A percentile compares a stretch with the other conserved stretches of the same genome.
Conservation (phyloP, 108 stramenopile species). For the Thalassiosira profunda region DNA sequence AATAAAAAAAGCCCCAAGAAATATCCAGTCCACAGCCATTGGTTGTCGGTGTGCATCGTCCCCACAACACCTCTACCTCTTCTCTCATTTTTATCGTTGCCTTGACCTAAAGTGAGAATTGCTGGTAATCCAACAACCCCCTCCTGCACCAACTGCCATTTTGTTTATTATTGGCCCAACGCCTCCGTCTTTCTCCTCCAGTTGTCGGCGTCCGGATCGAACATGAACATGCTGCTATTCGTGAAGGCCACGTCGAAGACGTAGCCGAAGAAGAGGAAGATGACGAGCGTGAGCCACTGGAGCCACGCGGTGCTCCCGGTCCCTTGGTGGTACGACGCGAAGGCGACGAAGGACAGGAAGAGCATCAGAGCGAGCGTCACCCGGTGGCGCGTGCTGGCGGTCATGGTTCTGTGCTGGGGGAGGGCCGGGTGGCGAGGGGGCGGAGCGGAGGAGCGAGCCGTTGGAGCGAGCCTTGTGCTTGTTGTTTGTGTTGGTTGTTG, state of each 20-base stretch:
- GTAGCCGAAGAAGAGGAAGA: conserved; percentile 65
- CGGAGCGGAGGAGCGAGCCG: too few relatives aligned
- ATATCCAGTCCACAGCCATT: too few relatives aligned
- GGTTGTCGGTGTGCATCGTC: too few relatives aligned
- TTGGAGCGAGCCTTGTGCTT: too few relatives aligned
- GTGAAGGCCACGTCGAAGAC: conserved; percentile 86
- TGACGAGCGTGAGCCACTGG: conserved; percentile 71
- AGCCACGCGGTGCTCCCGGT: conserved; percentile 84
- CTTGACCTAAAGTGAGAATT: too few relatives aligned
- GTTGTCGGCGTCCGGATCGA: conserved; percentile 94
- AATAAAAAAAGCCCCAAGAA: too few relatives aligned
- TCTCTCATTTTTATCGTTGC: too few relatives aligned
- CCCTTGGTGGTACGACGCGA: conserved; percentile 82
- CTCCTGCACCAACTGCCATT: too few relatives aligned
- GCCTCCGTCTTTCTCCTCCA: conserved; percentile 92
- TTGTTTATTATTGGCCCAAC: conserved; percentile 28
- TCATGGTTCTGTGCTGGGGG: conserved; percentile 41
- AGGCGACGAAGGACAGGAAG: conserved; percentile 73
- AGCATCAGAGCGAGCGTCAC: conserved; percentile 59
- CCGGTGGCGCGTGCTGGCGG: conserved; percentile 42
- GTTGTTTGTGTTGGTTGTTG: too few relatives aligned
- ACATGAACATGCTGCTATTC: conserved; percentile 75
- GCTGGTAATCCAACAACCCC: too few relatives aligned
- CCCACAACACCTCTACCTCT: too few relatives aligned
- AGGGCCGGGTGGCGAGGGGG: too few relatives aligned